Evolutionary conservation across 768 basidiomycete species (phyloP).

Genomic region (Tricholoma saponaceum): DNA sequence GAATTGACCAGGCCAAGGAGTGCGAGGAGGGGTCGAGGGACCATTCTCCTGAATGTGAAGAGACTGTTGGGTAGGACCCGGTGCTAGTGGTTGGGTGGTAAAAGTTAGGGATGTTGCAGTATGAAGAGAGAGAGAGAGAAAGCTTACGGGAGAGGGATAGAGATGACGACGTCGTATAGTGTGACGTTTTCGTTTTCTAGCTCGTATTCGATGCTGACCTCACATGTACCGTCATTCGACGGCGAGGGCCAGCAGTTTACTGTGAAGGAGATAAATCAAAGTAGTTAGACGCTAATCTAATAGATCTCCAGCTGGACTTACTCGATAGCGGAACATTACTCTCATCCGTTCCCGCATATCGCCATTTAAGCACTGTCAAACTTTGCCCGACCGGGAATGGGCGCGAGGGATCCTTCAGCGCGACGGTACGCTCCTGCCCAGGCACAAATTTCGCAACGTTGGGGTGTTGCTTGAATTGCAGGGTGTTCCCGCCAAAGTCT

Average conservation of each 20-base stretch:
- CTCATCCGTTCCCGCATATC: slow-evolving; percentile 88
- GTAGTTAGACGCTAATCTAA: background rate
- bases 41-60: slow-evolving; percentile 77
- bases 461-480: slow-evolving; percentile 98
- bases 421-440: slow-evolving; percentile 58
- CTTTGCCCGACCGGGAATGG: slow-evolving; percentile 87
- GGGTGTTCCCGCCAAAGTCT: slow-evolving; percentile 56
- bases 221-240: slow-evolving; percentile 86
- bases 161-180: slow-evolving; percentile 81
- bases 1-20: slow-evolving; percentile 82
- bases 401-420: slow-evolving; percentile 78
- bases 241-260: slow-evolving; percentile 98
- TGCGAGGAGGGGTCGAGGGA: slow-evolving; percentile 75
- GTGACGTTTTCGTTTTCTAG: slow-evolving; percentile 81
- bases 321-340: slow-evolving; percentile 87
- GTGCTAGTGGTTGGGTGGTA: slow-evolving; percentile 38
- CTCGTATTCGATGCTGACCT: slow-evolving; percentile 97
- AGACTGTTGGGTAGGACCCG: slow-evolving; percentile 83
- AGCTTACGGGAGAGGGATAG: slow-evolving; percentile 89
- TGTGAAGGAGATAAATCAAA: slow-evolving; percentile 22
- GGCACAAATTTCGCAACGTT: slow-evolving; percentile 85
- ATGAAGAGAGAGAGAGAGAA: slow-evolving; percentile 1
- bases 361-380: slow-evolving; percentile 89
- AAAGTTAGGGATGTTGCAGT: background rate
- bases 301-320: slow-evolving; percentile 36